Conservation (phyloP, 768 basidiomycete species). For the Fibroporia radiculosa region DNA sequence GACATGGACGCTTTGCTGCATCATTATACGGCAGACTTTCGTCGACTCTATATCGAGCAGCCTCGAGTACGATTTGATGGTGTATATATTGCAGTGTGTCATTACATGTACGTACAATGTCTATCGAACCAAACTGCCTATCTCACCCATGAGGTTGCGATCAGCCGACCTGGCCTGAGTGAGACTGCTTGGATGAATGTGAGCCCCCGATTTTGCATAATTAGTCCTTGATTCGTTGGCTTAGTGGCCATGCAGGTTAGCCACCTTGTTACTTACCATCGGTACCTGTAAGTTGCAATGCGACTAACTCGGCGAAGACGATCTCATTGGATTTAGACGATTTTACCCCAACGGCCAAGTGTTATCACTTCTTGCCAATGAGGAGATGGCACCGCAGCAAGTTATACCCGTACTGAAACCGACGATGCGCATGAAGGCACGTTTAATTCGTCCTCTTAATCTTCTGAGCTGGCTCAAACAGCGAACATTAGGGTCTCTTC, state of each 20-base stretch:
- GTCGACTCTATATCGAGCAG: constrained; percentile 75
- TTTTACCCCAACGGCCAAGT: constrained; percentile 86
- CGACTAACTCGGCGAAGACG: neutral
- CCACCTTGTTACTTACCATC: constrained; percentile 88
- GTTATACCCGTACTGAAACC: constrained; percentile 74
- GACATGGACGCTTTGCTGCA: constrained; percentile 42
- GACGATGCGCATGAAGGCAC: constrained; percentile 69
- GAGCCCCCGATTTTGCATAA: constrained; percentile 29
- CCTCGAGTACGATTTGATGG: constrained; percentile 83
- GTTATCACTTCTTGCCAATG: constrained; percentile 77
- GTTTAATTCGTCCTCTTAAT: constrained; percentile 3
- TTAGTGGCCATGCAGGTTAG: constrained; percentile 57
- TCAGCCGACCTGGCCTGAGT: constrained; percentile 64
- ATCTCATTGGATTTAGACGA: constrained; percentile 42
- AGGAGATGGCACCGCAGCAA: constrained; percentile 60
- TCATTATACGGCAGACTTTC: constrained; percentile 55
- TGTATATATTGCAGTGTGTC: constrained; percentile 87
- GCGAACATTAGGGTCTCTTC: constrained; percentile 49
- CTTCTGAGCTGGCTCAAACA: neutral
- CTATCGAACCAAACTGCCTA: constrained; percentile 1
- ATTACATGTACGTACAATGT: constrained; percentile 59
- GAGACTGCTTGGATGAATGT: constrained; percentile 89
- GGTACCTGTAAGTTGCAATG: constrained; percentile 59
- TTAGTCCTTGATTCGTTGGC: too few relatives aligned
- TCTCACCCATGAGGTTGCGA: constrained; percentile 9